Conservation (phyloP, 768 basidiomycete genomes). For the Aureoboletus auriporus region DNA sequence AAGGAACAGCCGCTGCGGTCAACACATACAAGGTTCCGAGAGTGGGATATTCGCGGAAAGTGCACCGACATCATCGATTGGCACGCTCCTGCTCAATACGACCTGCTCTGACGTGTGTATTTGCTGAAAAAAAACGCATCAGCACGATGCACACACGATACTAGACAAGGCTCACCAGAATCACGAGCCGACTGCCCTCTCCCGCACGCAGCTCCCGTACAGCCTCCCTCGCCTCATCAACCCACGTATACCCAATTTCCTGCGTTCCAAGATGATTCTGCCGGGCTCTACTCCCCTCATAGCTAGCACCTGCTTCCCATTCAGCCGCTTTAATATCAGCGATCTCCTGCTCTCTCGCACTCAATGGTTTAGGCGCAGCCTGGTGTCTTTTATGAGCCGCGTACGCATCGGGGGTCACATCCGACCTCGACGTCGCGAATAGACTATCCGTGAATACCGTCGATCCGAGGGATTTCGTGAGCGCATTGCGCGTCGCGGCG, state of each 20-base stretch:
- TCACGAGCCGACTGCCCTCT: conserved; percentile 50
- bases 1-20: not conserved
- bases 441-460: conserved; percentile 65
- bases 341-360: conserved; percentile 77
- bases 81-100: conserved; percentile 41
- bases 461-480: conserved; percentile 73
- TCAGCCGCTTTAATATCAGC: conserved; percentile 76
- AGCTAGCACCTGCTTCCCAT: conserved; percentile 47
- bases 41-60: conserved; percentile 49
- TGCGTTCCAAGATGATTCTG: conserved; percentile 54
- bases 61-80: conserved; percentile 38
- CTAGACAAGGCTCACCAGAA: conserved; percentile 49
- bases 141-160: not conserved
- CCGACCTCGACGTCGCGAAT: conserved; percentile 73
- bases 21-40: conserved; percentile 50
- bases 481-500: conserved; percentile 68
- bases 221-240: conserved; percentile 57
- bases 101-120: conserved; percentile 66
- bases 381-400: conserved; percentile 66
- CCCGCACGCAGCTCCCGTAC: conserved; percentile 52
- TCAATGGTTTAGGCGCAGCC: conserved; percentile 78
- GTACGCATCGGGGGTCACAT: conserved; percentile 68
- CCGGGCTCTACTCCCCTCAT: conserved; percentile 56
- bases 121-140: conserved; percentile 38
- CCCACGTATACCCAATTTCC: conserved; percentile 64